phyloP scores from a whole-genome alignment of 2,329 filamentous ascomycete species.

The Seiridium cupressi region DNA sequence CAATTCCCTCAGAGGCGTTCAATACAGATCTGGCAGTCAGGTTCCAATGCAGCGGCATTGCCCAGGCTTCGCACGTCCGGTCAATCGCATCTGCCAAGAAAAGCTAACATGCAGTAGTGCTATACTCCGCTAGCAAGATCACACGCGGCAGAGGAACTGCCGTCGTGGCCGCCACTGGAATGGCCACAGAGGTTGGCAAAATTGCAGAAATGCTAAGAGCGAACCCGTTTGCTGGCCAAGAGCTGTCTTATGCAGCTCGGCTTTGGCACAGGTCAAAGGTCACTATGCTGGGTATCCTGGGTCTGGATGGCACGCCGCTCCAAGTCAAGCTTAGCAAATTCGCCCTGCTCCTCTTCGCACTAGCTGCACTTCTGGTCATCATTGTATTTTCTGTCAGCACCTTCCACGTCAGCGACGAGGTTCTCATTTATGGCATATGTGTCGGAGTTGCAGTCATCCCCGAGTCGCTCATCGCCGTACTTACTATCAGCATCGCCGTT shows the following conservation, averaged over 20 bases:
- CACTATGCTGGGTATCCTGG: conserved; percentile 52
- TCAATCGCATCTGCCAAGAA: neutral
- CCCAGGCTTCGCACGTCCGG: neutral
- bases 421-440: conserved; percentile 53
- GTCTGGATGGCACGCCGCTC: conserved; percentile 74
- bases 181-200: conserved; percentile 73
- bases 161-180: conserved; percentile 68
- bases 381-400: conserved; percentile 61
- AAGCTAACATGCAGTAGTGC: conserved; percentile 36
- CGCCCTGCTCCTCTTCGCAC: conserved; percentile 74
- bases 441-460: conserved; percentile 52
- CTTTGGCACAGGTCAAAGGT: conserved; percentile 42
- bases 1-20: neutral
- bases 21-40: neutral
- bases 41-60: no score
- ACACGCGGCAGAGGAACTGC: conserved; percentile 68
- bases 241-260: conserved; percentile 42
- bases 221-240: conserved; percentile 48
- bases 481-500: conserved; percentile 61
- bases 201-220: conserved; percentile 70
- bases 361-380: conserved; percentile 61
- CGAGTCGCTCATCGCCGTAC: conserved; percentile 58
- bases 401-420: conserved; percentile 53
- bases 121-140: conserved; percentile 70
- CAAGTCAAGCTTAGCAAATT: conserved; percentile 85